Base-by-base conservation (phyloP, 176 grass and related monocot genomes). In the Oryza glaberrima region DNA sequence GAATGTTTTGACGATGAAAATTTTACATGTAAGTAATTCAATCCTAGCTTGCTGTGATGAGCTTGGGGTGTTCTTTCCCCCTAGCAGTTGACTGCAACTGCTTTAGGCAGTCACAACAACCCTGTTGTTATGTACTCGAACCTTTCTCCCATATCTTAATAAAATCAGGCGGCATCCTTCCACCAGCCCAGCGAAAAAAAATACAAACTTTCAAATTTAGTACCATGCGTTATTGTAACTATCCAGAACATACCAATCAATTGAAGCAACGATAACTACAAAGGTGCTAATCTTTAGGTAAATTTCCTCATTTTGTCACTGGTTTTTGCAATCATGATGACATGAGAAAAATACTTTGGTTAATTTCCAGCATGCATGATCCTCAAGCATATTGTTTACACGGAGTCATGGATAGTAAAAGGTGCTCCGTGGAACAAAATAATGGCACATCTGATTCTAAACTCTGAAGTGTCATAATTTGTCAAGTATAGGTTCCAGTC, bases 1-100 rank as follows among this genome's bases (percentile, higher is more conserved):
- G 84, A 87, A 74, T 48, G 16, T 40, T 90, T 93, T 70, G 36
- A 90, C 28, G 91, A 93, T 74, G 91, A 93, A 90, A 90, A 81
- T 61, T 93, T 90, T 71, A 43, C 72, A 51, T 78, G 91, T 93
- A 93, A 93, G 91, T 75, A 30, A 49, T 69, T 88, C 51, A 32
- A 82, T 38, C 36, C 36, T 38, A 38, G 36, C 36, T 38, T 38
- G 36, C 36, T 38, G 36, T 38, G 36, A 38, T 38, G 36, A 38
- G 36, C 36, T 38, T 7, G 36, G 36, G 36, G 36, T 38, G 36
- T 38, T 6, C 36, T 38, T 38, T 38, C 36, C 35, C 0, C 36
- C 36, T 38, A 6, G 36, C 36, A 38, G 36, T 38, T 38, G 36
- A 38, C 36, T 38, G 36, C 36, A 38, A 38, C 5, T 38, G 36